These are phyloP conservation scores for Corchorus olitorius DNA, from an alignment of 345 rosid genomes.

Conservation along the genomic window DNA sequence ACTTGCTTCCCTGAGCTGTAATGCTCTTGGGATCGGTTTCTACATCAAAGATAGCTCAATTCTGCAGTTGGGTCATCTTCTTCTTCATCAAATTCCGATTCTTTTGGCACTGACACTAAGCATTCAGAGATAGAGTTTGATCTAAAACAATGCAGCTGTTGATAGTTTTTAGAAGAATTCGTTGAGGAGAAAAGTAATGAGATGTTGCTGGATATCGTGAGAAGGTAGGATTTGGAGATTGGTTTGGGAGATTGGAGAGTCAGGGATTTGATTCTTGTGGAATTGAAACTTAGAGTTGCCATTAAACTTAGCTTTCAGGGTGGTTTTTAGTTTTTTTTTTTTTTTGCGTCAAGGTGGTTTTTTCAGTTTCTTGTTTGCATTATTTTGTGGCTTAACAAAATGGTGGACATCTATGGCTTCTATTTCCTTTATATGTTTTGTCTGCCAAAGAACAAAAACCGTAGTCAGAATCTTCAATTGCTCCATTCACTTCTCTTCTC, in stretches of 20 bases:
- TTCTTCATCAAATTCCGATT: slow-evolving; percentile 30
- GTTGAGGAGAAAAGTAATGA: slow-evolving; percentile 27
- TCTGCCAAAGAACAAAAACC: no score
- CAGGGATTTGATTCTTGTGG: slow-evolving; percentile 43
- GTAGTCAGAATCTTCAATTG: no score
- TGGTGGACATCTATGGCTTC: no score
- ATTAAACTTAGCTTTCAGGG: slow-evolving; percentile 29
- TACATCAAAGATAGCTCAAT: slow-evolving; percentile 69
- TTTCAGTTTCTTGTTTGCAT: no score
- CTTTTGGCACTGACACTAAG: slow-evolving; percentile 55
- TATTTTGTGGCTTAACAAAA: no score
- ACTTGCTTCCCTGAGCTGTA: slow-evolving; percentile 24
- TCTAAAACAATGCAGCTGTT: slow-evolving; percentile 30
- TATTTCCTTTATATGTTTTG: no score
- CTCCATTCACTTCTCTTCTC: no score
- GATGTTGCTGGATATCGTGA: slow-evolving; percentile 38
- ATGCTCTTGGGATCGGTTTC: slow-evolving; percentile 74
- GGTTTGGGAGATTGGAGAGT: slow-evolving; percentile 32
- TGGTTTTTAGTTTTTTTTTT: no score
- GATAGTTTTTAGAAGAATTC: slow-evolving; percentile 24
- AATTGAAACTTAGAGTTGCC: slow-evolving; percentile 81
- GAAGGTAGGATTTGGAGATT: slow-evolving; percentile 35
- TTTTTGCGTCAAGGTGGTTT: no score
- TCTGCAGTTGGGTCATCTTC: slow-evolving; percentile 56
- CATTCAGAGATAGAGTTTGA: slow-evolving; percentile 44